These are phyloP conservation scores for Botrytis porri DNA, from an alignment of 2,329 filamentous ascomycete genomes.

Conservation along the genomic window DNA sequence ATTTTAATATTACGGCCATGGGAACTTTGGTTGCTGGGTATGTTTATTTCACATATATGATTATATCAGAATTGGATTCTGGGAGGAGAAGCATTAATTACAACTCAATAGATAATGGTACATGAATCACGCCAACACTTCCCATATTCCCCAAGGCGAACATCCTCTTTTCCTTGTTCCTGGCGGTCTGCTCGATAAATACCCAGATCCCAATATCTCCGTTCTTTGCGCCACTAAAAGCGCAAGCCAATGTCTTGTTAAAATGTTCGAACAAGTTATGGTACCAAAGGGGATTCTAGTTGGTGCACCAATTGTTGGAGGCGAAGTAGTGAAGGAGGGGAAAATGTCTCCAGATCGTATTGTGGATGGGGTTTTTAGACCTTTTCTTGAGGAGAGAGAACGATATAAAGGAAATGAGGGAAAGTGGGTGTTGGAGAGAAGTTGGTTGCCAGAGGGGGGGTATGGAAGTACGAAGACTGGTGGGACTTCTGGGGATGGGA, in stretches of 20 bases:
- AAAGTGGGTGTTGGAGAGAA: neutral
- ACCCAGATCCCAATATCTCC: neutral
- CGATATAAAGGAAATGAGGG: neutral
- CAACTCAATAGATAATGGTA: slow-evolving; percentile 1
- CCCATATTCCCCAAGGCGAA: neutral
- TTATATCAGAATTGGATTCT: neutral
- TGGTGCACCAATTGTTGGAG: slow-evolving; percentile 5
- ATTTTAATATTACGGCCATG: slow-evolving; percentile 1
- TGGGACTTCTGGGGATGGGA: neutral
- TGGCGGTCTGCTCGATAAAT: neutral
- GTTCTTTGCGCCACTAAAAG: neutral
- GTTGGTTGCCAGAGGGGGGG: neutral
- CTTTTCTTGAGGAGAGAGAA: slow-evolving; percentile 14
- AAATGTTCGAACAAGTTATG: slow-evolving; percentile 11
- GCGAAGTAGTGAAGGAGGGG: neutral
- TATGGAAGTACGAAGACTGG: neutral
- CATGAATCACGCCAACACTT: neutral
- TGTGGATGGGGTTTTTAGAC: slow-evolving; percentile 7
- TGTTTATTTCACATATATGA: neutral
- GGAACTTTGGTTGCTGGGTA: slow-evolving; percentile 13
- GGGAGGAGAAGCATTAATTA: neutral
- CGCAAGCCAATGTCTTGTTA: slow-evolving; percentile 13
- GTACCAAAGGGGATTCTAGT: neutral
- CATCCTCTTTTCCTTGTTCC: slow-evolving; percentile 1
- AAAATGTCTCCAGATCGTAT: neutral